These are phyloP conservation scores for Xylaria sp. DNA, from an alignment of 2,329 filamentous ascomycete species.

Conservation along the genomic window DNA sequence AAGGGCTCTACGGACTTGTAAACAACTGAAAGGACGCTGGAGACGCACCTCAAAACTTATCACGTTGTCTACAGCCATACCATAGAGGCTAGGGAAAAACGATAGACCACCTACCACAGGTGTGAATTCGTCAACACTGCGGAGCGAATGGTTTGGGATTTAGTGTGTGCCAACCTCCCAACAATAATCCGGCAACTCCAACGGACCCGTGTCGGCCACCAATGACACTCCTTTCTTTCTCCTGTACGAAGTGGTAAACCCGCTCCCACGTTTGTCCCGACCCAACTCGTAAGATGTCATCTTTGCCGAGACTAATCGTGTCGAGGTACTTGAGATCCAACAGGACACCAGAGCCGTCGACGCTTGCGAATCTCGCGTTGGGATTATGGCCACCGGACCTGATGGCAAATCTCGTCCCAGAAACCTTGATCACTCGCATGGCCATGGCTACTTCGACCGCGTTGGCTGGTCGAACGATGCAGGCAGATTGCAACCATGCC, in stretches of 20 bases:
- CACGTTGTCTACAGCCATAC: constrained; percentile 35
- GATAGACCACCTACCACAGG: constrained; percentile 34
- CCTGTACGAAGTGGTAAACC: constrained; percentile 36
- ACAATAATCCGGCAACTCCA: constrained; percentile 36
- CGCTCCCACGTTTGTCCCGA: constrained; percentile 33
- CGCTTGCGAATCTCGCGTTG: constrained; percentile 35
- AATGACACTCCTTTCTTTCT: constrained; percentile 22
- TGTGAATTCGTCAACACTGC: neutral
- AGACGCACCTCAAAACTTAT: constrained; percentile 37
- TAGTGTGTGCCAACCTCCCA: constrained; percentile 33
- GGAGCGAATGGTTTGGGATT: neutral
- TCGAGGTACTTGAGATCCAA: constrained; percentile 36
- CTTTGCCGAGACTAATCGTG: constrained; percentile 4
- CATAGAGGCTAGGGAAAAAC: constrained; percentile 38
- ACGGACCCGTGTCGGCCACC: constrained; percentile 38
- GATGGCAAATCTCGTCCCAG: constrained; percentile 33
- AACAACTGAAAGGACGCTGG: neutral
- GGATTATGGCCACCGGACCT: constrained; percentile 37
- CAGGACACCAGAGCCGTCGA: constrained; percentile 35
- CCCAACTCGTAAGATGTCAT: constrained; percentile 19
- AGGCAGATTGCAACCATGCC: constrained; percentile 32
- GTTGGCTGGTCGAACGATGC: constrained; percentile 25
- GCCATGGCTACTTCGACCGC: constrained; percentile 31
- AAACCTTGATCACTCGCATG: constrained; percentile 22
- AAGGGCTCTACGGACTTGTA: neutral